A percentile compares a stretch with the other conserved stretches of the same genome.
Conservation (phyloP, 352 stramenopile genomes). For the Globisporangium alternatum region DNA sequence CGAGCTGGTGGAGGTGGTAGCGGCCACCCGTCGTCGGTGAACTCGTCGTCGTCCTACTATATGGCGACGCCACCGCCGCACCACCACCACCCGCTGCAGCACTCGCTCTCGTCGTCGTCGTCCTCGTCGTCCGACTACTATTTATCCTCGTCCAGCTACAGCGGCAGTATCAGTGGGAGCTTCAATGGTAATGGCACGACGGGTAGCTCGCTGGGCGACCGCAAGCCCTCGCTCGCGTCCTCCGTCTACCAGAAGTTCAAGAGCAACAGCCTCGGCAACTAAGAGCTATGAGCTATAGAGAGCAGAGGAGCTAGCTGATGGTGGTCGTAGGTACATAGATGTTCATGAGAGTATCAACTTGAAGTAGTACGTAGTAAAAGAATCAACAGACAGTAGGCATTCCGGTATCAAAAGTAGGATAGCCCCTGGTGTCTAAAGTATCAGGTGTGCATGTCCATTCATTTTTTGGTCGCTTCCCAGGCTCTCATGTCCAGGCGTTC, state of each 20-base stretch:
- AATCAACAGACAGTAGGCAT: slow-evolving; percentile 3
- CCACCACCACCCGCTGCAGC: slow-evolving; percentile 10
- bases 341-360: slow-evolving; percentile 1
- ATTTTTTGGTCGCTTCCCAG: not conserved
- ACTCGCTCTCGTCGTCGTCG: slow-evolving; percentile 19
- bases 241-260: slow-evolving; percentile 65
- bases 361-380: slow-evolving; percentile 1
- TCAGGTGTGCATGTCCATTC: not conserved
- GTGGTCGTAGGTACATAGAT: not conserved
- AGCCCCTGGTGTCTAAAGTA: not conserved
- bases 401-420: not conserved
- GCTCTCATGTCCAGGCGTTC: not conserved
- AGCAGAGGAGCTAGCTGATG: not conserved
- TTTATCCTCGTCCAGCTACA: slow-evolving; percentile 39
- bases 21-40: not conserved
- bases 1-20: not conserved
- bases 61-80: slow-evolving; percentile 15
- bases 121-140: slow-evolving; percentile 41
- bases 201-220: slow-evolving; percentile 28
- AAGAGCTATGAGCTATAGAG: not conserved
- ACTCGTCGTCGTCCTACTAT: not conserved
- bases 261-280: slow-evolving; percentile 22
- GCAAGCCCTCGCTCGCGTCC: slow-evolving; percentile 48
- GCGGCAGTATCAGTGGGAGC: not conserved
- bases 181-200: not conserved